Conservation (phyloP, 164 flowering plant species). For the Kalanchoe fedtschenkoi region DNA sequence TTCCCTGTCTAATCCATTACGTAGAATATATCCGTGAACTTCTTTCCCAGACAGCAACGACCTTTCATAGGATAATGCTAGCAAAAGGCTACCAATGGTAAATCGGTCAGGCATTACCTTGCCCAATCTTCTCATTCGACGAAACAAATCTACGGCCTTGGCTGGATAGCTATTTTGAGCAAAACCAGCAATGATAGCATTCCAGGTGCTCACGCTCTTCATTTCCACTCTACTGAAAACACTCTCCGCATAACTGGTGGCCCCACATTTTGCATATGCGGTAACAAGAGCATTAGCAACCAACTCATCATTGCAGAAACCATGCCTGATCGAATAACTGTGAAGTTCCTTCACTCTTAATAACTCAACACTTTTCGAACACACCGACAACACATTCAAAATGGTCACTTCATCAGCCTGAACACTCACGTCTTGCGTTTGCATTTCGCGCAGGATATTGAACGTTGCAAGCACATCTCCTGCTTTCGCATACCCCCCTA, state of each 20-base stretch:
- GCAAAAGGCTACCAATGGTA: conserved; percentile 51
- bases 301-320: conserved; percentile 31
- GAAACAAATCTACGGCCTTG: conserved; percentile 34
- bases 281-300: conserved; percentile 54
- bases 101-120: conserved; percentile 34
- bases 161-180: conserved; percentile 52
- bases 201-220: conserved; percentile 57
- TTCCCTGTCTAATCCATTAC: conserved; percentile 45
- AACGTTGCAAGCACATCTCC: conserved; percentile 29
- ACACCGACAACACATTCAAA: conserved; percentile 46
- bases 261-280: conserved; percentile 66
- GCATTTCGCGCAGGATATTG: conserved; percentile 41
- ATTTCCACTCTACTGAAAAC: conserved; percentile 27
- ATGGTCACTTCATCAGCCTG: conserved; percentile 38
- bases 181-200: conserved; percentile 54
- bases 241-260: conserved; percentile 24
- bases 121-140: conserved; percentile 34
- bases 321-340: conserved; percentile 44
- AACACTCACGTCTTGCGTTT: conserved; percentile 16
- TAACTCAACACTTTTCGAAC: conserved; percentile 21
- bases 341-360: conserved; percentile 56
- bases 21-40: conserved; percentile 45
- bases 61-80: conserved; percentile 42
- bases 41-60: conserved; percentile 33
- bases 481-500: conserved; percentile 35